Conservation (phyloP, 2,329 filamentous ascomycete species). For the Fusarium palustre region DNA sequence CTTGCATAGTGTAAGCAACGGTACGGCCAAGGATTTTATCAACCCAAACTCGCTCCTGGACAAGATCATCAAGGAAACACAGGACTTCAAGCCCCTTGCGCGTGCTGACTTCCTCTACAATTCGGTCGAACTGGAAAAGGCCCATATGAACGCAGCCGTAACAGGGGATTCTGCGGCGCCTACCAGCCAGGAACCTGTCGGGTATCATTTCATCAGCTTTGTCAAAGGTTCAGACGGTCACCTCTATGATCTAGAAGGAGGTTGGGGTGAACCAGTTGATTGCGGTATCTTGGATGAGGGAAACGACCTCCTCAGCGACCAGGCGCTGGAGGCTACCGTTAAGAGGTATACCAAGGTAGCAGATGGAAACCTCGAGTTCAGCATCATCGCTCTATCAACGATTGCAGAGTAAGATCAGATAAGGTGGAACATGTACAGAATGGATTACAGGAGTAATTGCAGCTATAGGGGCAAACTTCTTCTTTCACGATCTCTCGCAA, state of each 20-base stretch:
- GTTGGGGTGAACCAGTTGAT: slow-evolving; percentile 77
- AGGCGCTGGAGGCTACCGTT: slow-evolving; percentile 72
- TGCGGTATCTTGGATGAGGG: slow-evolving; percentile 66
- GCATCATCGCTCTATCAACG: slow-evolving; percentile 53
- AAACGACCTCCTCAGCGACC: slow-evolving; percentile 74
- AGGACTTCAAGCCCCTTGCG: slow-evolving; percentile 67
- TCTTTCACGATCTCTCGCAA: background rate
- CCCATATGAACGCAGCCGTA: slow-evolving; percentile 76
- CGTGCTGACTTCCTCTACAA: slow-evolving; percentile 79
- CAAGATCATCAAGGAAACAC: slow-evolving; percentile 70
- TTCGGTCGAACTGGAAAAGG: slow-evolving; percentile 75
- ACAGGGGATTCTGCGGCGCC: slow-evolving; percentile 76
- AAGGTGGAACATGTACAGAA: no score
- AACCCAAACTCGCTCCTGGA: slow-evolving; percentile 65
- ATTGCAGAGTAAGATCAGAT: slow-evolving; percentile 26
- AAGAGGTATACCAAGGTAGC: slow-evolving; percentile 56
- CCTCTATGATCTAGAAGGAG: slow-evolving; percentile 85
- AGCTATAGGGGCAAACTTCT: background rate
- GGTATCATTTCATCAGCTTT: slow-evolving; percentile 85
- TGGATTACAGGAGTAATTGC: background rate
- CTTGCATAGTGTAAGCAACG: slow-evolving; percentile 79
- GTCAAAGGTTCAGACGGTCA: slow-evolving; percentile 73
- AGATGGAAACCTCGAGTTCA: slow-evolving; percentile 54
- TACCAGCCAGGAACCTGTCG: slow-evolving; percentile 68
- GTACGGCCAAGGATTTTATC: slow-evolving; percentile 68